A percentile compares a stretch with the other conserved stretches of the same genome.
These are phyloP conservation scores for Discostella stelligeroides DNA, from an alignment of 108 stramenopile species.

Conservation along the genomic window DNA sequence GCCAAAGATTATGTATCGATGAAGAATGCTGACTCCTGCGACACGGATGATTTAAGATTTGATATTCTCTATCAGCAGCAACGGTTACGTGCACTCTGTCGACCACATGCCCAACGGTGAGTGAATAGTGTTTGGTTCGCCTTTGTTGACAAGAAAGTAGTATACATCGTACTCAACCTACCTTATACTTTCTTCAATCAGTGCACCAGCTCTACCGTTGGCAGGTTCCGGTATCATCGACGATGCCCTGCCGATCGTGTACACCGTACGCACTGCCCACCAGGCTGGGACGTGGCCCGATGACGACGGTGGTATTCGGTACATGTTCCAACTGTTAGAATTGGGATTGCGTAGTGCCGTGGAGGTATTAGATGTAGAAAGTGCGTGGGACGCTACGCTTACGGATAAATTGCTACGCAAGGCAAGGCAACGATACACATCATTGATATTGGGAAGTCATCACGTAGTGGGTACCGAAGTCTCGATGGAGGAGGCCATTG, in stretches of 20 bases:
- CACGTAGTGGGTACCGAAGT: conserved; percentile 88
- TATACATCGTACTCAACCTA: too few species aligned
- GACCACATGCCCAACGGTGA: conserved; percentile 53
- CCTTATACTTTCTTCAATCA: too few species aligned
- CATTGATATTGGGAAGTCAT: conserved; percentile 88
- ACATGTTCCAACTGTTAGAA: conserved; percentile 82
- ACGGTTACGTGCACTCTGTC: conserved; percentile 67
- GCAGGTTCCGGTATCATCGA: conserved; percentile 61
- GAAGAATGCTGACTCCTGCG: not conserved
- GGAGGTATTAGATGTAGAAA: conserved; percentile 96
- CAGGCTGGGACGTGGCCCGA: conserved; percentile 97
- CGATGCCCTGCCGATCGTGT: conserved; percentile 92
- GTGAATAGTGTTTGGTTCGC: too few species aligned
- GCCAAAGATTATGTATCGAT: conserved; percentile 40
- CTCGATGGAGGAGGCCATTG: conserved; percentile 66
- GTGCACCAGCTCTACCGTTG: conserved; percentile 82
- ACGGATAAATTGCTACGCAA: conserved; percentile 58
- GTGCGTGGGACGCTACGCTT: conserved; percentile 78
- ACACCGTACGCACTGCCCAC: conserved; percentile 89
- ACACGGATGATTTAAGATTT: conserved; percentile 66
- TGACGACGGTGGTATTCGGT: conserved; percentile 74
- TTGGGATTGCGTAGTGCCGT: conserved; percentile 92
- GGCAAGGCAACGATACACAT: conserved; percentile 77
- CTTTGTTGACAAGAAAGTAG: too few species aligned
- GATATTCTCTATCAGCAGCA: conserved; percentile 83